A percentile compares a stretch with the other conserved stretches of the same genome.
phyloP scores from a whole-genome alignment of 1,139 yeast genomes.

The Meyerozyma elateridarum region DNA sequence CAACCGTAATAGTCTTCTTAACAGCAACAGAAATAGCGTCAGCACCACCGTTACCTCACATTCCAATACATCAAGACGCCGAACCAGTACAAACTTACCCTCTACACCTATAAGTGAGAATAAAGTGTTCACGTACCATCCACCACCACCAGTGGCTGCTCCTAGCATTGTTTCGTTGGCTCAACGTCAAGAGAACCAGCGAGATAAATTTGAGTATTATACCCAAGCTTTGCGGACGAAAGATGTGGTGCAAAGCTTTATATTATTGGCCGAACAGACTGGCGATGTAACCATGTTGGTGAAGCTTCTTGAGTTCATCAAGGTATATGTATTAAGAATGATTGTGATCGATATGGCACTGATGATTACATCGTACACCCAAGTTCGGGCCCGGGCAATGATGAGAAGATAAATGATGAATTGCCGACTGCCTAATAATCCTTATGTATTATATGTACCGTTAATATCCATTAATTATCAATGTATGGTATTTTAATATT shows the following conservation, averaged over 20 bases:
- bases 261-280: constrained; percentile 15
- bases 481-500: constrained; percentile 4
- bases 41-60: constrained; percentile 21
- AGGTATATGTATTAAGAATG: constrained; percentile 32
- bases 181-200: constrained; percentile 31
- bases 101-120: constrained; percentile 14
- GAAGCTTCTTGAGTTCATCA: constrained; percentile 35
- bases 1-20: constrained; percentile 1
- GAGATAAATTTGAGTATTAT: constrained; percentile 36
- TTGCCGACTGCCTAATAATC: background rate
- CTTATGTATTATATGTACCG: constrained; percentile 4
- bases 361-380: constrained; percentile 35
- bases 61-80: constrained; percentile 19
- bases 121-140: constrained; percentile 6
- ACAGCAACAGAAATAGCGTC: constrained; percentile 18
- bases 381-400: constrained; percentile 17
- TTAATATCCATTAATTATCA: constrained; percentile 2
- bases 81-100: constrained; percentile 20
- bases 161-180: constrained; percentile 16
- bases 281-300: constrained; percentile 16
- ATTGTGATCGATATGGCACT: constrained; percentile 35
- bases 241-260: constrained; percentile 15
- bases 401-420: background rate
- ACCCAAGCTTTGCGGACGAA: constrained; percentile 18
- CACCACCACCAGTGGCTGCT: constrained; percentile 14